Conservation (phyloP, 352 stramenopile genomes). For the Globisporangium takayamanum region DNA sequence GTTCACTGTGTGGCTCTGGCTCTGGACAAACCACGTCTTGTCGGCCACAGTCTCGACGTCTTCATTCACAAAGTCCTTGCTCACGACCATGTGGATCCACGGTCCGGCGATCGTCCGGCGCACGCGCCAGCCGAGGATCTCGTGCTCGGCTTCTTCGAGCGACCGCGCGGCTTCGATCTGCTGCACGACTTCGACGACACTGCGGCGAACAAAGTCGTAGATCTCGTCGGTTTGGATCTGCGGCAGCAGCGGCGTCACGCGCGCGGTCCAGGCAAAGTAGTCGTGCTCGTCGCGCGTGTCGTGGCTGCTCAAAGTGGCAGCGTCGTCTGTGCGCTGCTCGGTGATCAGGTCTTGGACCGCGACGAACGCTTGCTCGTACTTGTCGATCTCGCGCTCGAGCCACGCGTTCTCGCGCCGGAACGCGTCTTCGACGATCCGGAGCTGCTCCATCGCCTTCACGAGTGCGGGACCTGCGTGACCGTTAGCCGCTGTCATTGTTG, state of each 20-base stretch:
- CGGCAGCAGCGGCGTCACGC: conserved; percentile 8
- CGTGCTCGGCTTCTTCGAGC: conserved; percentile 8
- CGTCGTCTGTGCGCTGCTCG: conserved; percentile 3
- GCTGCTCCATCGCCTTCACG: conserved; percentile 3
- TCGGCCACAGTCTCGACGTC: conserved; percentile 8
- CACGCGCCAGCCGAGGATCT: conserved; percentile 18
- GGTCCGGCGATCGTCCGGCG: conserved; percentile 11
- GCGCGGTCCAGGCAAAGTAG: conserved; percentile 14
- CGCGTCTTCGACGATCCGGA: conserved; percentile 8
- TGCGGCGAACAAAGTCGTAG: conserved; percentile 7
- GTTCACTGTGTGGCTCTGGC: conserved; percentile 15
- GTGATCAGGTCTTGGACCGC: conserved; percentile 4
- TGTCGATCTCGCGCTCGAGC: conserved; percentile 12
- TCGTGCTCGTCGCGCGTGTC: neutral
- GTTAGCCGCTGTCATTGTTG: no score
- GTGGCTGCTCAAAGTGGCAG: neutral
- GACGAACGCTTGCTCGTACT: conserved; percentile 14
- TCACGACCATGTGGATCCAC: conserved; percentile 19
- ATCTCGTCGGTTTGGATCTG: conserved; percentile 10
- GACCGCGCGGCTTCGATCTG: conserved; percentile 8
- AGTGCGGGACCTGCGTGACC: no score
- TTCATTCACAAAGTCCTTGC: conserved; percentile 14
- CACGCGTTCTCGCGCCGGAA: conserved; percentile 11
- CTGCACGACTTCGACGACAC: conserved; percentile 12
- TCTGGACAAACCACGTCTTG: conserved; percentile 17